Percentiles rank a stretch among this genome's conserved stretches.
phyloP scores from a whole-genome alignment of 1,284 basidiomycete species.

The Ustilago cynodontis region DNA sequence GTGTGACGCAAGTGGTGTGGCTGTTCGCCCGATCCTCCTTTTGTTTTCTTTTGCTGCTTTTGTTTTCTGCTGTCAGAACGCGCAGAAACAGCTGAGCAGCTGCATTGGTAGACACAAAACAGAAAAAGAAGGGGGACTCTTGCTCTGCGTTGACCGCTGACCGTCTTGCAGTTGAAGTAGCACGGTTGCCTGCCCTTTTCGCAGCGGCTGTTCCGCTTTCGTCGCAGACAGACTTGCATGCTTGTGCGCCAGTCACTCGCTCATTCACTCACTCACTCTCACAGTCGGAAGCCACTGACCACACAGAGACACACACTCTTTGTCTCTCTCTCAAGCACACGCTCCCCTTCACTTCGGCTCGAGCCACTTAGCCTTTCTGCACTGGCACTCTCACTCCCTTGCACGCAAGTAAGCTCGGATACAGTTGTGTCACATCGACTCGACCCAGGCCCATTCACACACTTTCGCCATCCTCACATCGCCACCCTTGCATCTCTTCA shows the following conservation, averaged over 20 bases:
- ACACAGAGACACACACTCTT: too few species aligned
- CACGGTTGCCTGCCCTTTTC: too few species aligned
- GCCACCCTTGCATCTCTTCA: neutral
- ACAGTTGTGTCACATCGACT: neutral
- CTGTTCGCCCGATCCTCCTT: conserved; percentile 2
- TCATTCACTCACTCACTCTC: neutral
- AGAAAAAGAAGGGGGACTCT: conserved; percentile 5
- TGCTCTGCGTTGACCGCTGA: neutral
- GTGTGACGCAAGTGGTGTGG: neutral
- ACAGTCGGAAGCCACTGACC: too few species aligned
- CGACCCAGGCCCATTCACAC: neutral
- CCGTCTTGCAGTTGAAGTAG: neutral
- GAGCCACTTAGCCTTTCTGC: too few species aligned
- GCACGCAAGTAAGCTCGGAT: neutral
- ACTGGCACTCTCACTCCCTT: neutral
- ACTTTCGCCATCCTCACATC: conserved; percentile 4
- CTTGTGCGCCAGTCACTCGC: conserved; percentile 6
- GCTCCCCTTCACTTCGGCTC: conserved; percentile 1
- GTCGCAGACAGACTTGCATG: conserved; percentile 26
- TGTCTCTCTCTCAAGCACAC: neutral
- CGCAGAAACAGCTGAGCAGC: conserved; percentile 7
- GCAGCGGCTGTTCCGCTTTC: conserved; percentile 24
- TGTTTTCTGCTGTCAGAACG: neutral
- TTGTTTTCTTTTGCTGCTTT: neutral
- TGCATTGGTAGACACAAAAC: neutral